A percentile compares a stretch with the other conserved stretches of the same genome.
Evolutionary conservation across 805 yeast species (phyloP).

Genomic region (Myxozyma sirexii): DNA sequence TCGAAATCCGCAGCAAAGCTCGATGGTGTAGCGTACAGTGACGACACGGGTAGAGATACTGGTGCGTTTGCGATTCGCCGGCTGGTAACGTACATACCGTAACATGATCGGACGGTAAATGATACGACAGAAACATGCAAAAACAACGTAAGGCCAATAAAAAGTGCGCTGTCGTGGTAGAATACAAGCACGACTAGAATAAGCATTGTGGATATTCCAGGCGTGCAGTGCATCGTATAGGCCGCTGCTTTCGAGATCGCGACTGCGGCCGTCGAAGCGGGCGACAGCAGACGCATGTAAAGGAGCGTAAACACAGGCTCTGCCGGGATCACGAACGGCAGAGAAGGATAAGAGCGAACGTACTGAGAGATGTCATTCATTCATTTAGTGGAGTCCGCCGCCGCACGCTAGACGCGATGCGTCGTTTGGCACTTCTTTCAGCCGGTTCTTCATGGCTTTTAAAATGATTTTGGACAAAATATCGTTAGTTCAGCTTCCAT

Average conservation of each 20-base stretch:
- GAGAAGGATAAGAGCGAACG: not conserved
- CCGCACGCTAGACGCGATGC: too few relatives aligned
- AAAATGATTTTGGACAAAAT: too few relatives aligned
- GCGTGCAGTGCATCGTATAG: slow-evolving; percentile 14
- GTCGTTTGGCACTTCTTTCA: too few relatives aligned
- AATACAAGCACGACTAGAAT: slow-evolving; percentile 4
- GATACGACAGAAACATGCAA: slow-evolving; percentile 27
- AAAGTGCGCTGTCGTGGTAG: not conserved
- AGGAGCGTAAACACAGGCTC: not conserved
- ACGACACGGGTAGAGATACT: too few relatives aligned
- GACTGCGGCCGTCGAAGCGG: slow-evolving; percentile 4
- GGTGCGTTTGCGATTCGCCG: not conserved
- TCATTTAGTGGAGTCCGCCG: too few relatives aligned
- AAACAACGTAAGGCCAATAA: slow-evolving; percentile 15
- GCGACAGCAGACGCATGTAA: slow-evolving; percentile 17
- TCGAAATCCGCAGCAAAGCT: not conserved
- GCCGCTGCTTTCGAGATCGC: not conserved
- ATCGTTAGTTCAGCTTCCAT: too few relatives aligned
- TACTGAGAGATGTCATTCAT: too few relatives aligned
- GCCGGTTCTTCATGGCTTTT: too few relatives aligned
- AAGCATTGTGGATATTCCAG: slow-evolving; percentile 20
- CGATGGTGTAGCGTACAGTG: not conserved
- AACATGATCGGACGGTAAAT: slow-evolving; percentile 30
- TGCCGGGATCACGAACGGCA: not conserved
- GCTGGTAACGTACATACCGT: slow-evolving; percentile 26